Base-by-base conservation (phyloP, 2,329 filamentous ascomycete species). In the Talaromyces sp. region DNA sequence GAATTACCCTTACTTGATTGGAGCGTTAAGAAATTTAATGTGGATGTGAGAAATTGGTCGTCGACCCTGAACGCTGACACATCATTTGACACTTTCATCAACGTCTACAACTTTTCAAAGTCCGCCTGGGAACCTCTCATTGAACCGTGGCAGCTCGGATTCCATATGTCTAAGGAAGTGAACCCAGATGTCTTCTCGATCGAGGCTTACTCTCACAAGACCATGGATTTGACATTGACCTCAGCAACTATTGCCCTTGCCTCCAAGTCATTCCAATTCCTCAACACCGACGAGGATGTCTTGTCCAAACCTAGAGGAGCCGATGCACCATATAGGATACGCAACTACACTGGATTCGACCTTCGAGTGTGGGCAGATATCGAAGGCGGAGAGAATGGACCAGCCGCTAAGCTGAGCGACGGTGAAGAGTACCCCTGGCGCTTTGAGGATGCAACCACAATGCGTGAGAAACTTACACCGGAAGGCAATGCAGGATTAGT, bases 21-120 rank as follows among this genome's bases (percentile, higher is more conserved):
- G 74, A 96, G 90, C 63, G 85, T 99, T 66, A 96, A 96, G 75
- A 86, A 87, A 56, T 97, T 97, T 68, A 89, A 85, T 5, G 83
- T 93, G 2, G 85, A 88, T 46, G 89, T 95, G 3, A 85, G 88
- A 63, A 91, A 99, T 69, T 99, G 94, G 94, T 93, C 93, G 1
- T 87, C 86, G 5, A 88, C 87, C 21, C 81, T 99, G 72, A 91
- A 87, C 67, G 93, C 90, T 0, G 91, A 97, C 69, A 89, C 91
- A 0, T 88, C 85, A n/a, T 86, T 99, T 50, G 91, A 97, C 62
- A 91, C 93, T 63, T 96, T 96, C 73, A 84, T 95, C 66, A 99
- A 97, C 67, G 88, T 99, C 25, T 99, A 96, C 80, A 99, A 99
- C 74, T 99, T 99, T 75, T 94, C 94, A 13, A 99, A 99, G 72